Conservation (phyloP, 1,284 basidiomycete species). For the Stereum hirsutum region DNA sequence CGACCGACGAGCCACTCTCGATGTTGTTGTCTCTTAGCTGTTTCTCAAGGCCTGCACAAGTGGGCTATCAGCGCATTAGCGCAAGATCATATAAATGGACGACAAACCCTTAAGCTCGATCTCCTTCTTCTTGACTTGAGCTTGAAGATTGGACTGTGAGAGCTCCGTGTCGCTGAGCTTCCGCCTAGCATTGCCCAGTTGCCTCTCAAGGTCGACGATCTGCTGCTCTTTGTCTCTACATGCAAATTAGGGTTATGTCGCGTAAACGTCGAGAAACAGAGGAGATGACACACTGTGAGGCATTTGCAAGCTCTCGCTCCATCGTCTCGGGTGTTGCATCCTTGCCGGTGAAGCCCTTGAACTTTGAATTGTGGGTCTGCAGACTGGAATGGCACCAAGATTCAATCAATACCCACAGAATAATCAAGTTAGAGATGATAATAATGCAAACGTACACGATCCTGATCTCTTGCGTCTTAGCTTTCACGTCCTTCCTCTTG, state of each 20-base stretch:
- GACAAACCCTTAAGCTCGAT: conserved; percentile 53
- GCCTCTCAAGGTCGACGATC: conserved; percentile 43
- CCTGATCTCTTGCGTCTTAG: conserved; percentile 56
- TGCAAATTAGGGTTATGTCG: conserved; percentile 5
- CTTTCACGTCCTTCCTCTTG: conserved; percentile 61
- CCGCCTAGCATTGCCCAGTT: conserved; percentile 39
- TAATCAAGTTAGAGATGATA: no score
- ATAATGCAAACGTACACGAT: conserved; percentile 45
- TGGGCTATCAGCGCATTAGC: neutral
- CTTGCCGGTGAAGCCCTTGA: conserved; percentile 52
- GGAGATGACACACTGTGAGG: conserved; percentile 41
- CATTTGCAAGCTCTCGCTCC: conserved; percentile 60
- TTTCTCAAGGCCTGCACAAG: conserved; percentile 41
- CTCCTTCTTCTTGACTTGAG: conserved; percentile 54
- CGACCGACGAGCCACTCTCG: conserved; percentile 31
- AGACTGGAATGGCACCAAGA: conserved; percentile 34
- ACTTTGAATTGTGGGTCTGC: conserved; percentile 49
- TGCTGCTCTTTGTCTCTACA: conserved; percentile 62
- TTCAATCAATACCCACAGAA: no score
- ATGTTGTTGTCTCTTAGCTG: conserved; percentile 37
- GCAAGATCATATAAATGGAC: neutral
- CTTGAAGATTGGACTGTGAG: conserved; percentile 45
- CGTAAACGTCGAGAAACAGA: neutral
- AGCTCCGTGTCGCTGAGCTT: conserved; percentile 55
- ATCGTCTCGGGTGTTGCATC: conserved; percentile 57